Base-by-base conservation (phyloP, 2,329 filamentous ascomycete genomes). In the Tolypocladium endophyticum region DNA sequence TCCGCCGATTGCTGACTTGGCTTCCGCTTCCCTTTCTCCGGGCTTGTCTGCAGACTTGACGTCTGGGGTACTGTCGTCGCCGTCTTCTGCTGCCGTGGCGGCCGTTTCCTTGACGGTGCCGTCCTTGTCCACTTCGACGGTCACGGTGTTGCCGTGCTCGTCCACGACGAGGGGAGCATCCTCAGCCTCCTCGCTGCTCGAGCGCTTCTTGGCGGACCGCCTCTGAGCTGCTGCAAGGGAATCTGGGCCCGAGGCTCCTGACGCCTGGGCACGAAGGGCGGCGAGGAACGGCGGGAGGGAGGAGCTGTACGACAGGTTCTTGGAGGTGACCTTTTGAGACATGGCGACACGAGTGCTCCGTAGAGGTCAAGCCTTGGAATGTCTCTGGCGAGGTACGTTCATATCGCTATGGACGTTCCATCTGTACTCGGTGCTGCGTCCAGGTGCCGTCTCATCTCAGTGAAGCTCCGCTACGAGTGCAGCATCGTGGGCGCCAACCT, bases 91-190 rank as follows among this genome's bases (percentile, higher is more conserved):
- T 35, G 62, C 62, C 58, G 69, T 65, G 55, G 64, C 61, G 60
- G 66, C 65, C 54, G 64, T 58, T 59, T 70, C 39, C 39, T 35
- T 41, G n/a, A 78, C 72, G 4, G 62, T 68, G 9, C 79, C 79
- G 61, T 81, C 77, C 53, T 70, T 69, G 58, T 72, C 74, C 5
- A 81, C 70, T 23, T 81, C 62, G 66, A 84, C 65, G 74, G 72
- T 55, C 36, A 87, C 81, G 36, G 87, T 80, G 59, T 90, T 87
- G 56, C 85, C 88, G 5, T 82, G 79, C 69, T 91, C 89, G 64
- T 93, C 83, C 4, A 94, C 84, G 57, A 90, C 85, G 0, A 90
- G 79, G 0, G 90, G 90, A 56, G 80, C 87, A 70, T 93, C 89
- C 65, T 93, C 89, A 16, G 87, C 88, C 61, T 91, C 85, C 47